A percentile compares a stretch with the other conserved stretches of the same genome.
phyloP scores from a whole-genome alignment of 2,329 filamentous ascomycete genomes.

The Microdochium bolleyi region DNA sequence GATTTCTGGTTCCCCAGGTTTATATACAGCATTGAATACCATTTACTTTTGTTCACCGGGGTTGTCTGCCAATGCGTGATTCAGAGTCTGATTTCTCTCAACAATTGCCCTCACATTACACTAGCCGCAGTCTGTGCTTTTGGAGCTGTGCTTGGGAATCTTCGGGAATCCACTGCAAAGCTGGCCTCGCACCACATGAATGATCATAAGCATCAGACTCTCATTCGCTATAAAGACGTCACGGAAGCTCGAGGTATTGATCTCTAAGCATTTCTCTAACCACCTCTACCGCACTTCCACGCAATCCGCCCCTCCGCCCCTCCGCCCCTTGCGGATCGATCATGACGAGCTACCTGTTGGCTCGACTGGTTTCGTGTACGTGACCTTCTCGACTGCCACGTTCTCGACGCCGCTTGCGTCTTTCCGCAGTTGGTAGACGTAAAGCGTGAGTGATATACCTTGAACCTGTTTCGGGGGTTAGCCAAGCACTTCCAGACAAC shows the following conservation, averaged over 20 bases:
- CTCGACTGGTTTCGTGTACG: constrained; percentile 70
- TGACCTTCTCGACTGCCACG: constrained; percentile 79
- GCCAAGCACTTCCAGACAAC: neutral
- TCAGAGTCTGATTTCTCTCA: neutral
- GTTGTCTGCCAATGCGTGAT: neutral
- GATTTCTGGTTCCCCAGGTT: neutral
- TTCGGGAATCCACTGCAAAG: no score
- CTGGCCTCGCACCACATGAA: no score
- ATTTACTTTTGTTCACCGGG: neutral
- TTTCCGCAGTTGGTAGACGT: constrained; percentile 82
- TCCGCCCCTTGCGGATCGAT: constrained; percentile 14
- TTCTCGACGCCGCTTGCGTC: constrained; percentile 71
- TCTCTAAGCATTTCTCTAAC: no score
- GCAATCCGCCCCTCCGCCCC: no score
- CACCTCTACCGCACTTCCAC: no score
- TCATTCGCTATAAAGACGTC: neutral
- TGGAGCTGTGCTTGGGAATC: no score
- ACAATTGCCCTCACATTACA: no score
- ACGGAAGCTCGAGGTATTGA: no score
- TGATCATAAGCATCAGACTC: no score
- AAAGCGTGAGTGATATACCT: constrained; percentile 90
- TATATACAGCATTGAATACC: neutral
- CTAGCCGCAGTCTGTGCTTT: no score
- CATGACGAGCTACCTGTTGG: constrained; percentile 41
- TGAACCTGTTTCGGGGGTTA: constrained; percentile 56